Conservation (phyloP, 2,329 filamentous ascomycete genomes). For the Cercospora brassicicola region DNA sequence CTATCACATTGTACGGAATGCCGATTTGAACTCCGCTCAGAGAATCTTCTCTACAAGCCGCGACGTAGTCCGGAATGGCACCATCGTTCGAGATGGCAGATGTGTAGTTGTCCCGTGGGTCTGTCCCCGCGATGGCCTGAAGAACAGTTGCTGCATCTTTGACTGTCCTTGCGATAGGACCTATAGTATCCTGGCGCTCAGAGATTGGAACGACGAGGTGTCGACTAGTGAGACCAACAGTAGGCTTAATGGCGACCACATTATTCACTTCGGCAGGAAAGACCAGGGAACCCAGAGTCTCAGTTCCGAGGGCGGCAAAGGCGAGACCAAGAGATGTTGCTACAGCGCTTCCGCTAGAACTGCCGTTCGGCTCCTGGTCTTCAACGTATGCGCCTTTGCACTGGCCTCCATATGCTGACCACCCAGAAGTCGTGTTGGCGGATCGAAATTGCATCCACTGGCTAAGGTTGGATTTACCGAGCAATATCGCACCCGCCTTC, state of each 20-base stretch:
- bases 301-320: constrained; percentile 41
- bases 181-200: constrained; percentile 19
- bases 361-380: constrained; percentile 13
- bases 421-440: constrained; percentile 13
- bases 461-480: constrained; percentile 26
- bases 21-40: constrained; percentile 50
- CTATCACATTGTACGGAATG: constrained; percentile 1
- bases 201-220: constrained; percentile 19
- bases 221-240: constrained; percentile 20
- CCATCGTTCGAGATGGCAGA: constrained; percentile 43
- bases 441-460: constrained; percentile 14
- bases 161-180: constrained; percentile 21
- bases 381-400: constrained; percentile 15
- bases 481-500: constrained; percentile 18
- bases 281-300: constrained; percentile 15
- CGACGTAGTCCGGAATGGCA: constrained; percentile 59
- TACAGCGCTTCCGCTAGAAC: constrained; percentile 18
- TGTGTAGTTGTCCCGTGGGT: constrained; percentile 10
- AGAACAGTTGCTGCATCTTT: constrained; percentile 20
- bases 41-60: constrained; percentile 55
- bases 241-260: constrained; percentile 25
- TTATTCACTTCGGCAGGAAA: constrained; percentile 13
- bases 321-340: constrained; percentile 6
- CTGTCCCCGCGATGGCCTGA: constrained; percentile 18
- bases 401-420: constrained; percentile 22